Conservation (phyloP, 1,284 basidiomycete species). For the Puccinia coronata region DNA sequence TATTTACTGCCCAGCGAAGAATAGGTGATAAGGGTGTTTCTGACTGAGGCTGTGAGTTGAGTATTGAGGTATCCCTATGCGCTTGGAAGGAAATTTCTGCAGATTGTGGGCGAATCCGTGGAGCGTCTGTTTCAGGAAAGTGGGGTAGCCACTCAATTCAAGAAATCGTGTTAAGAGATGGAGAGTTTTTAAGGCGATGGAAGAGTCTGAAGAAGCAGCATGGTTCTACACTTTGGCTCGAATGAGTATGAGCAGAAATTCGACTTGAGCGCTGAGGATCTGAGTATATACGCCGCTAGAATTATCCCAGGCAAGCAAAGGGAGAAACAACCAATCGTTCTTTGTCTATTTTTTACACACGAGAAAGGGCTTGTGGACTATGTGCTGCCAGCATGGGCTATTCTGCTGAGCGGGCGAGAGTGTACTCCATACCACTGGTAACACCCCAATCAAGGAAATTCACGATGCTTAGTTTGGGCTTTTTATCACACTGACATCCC, state of each 20-base stretch:
- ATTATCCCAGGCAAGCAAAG: constrained; percentile 1
- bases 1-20: not conserved
- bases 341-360: not conserved
- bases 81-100: not conserved
- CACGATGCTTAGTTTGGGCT: constrained; percentile 10
- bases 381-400: too few species aligned
- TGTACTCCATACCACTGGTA: not conserved
- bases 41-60: constrained; percentile 4
- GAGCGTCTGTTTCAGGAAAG: not conserved
- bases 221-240: not conserved
- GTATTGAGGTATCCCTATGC: not conserved
- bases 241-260: constrained; percentile 10
- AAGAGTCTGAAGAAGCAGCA: not conserved
- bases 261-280: not conserved
- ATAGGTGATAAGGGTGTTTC: not conserved
- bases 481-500: not conserved
- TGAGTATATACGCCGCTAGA: not conserved
- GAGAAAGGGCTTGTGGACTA: constrained; percentile 1
- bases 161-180: not conserved
- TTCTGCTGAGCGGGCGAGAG: constrained; percentile 1
- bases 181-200: constrained; percentile 1
- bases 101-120: not conserved
- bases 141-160: not conserved
- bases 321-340: not conserved
- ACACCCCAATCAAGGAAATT: constrained; percentile 10